These are phyloP conservation scores for Pseudozyma hubeiensis DNA, from an alignment of 1,284 basidiomycete genomes.

Conservation along the genomic window DNA sequence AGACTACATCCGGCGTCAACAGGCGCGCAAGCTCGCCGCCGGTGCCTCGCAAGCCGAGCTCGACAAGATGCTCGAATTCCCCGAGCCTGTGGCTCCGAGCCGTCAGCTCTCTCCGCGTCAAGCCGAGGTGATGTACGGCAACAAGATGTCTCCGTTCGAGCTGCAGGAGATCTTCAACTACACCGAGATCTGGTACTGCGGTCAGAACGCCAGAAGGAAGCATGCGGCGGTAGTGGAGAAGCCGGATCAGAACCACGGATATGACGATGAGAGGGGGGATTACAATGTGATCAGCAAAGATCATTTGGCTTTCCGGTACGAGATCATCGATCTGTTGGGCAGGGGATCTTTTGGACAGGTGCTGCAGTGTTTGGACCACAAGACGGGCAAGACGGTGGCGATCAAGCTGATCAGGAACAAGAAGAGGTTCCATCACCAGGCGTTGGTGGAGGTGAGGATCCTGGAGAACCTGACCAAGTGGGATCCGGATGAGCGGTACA, in stretches of 20 bases:
- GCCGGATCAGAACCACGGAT: slow-evolving; percentile 89
- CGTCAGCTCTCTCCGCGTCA: slow-evolving; percentile 77
- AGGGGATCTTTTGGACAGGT: slow-evolving; percentile 99
- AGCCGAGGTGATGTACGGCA: slow-evolving; percentile 69
- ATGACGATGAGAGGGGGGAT: slow-evolving; percentile 98
- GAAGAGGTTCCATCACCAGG: slow-evolving; percentile 98
- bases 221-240: slow-evolving; percentile 73
- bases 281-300: slow-evolving; percentile 90
- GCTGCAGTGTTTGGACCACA: slow-evolving; percentile 93
- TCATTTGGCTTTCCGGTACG: slow-evolving; percentile 95
- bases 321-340: slow-evolving; percentile 89
- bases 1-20: slow-evolving; percentile 88
- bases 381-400: slow-evolving; percentile 94
- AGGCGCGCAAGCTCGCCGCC: slow-evolving; percentile 84
- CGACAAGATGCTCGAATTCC: slow-evolving; percentile 89
- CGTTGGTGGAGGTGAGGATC: slow-evolving; percentile 98
- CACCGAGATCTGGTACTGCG: slow-evolving; percentile 84
- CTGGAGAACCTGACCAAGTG: slow-evolving; percentile 95
- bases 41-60: slow-evolving; percentile 84
- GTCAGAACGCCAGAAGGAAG: slow-evolving; percentile 70
- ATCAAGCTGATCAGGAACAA: slow-evolving; percentile 99
- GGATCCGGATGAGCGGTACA: slow-evolving; percentile 96
- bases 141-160: slow-evolving; percentile 76
- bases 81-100: slow-evolving; percentile 83
- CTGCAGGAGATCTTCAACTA: slow-evolving; percentile 91